Evolutionary conservation across 1,139 yeast species (phyloP), one percentile per base, ranked within the genome.

Genomic region (Hemisphaericaspora subhashii): DNA sequence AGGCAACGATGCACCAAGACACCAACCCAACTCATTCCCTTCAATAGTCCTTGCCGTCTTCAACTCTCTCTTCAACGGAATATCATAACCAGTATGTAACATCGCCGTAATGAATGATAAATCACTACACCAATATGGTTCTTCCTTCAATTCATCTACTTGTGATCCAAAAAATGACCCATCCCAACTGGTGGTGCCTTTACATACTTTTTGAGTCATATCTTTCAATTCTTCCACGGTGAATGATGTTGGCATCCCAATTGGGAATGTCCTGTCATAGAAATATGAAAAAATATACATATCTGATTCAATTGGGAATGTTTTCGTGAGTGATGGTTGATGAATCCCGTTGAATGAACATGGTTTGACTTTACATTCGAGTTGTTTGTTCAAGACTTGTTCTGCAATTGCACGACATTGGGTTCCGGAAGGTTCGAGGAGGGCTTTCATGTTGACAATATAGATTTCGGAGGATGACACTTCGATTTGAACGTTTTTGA

Each of bases 291-390:
- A 89, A 27, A 90, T 82, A 63, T 74, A 92, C 77, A 92, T 77
- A 54, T 90, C 97, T 30, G 80, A 77, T 33, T 79, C 64, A 38
- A 69, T 72, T 41, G 78, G 74, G 73, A 92, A 90, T 11, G 95
- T 79, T 48, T 74, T 80, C 33, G 81, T 79, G 52, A 92, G 72
- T 3, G 95, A 84, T 5, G 99, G 99, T 68, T 92, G 98, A 60
- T 92, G 95, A 38, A 89, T 84, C 54, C 99, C 98, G 57, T 90
- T 88, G 75, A 92, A 92, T 2, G 98, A 87, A 64, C 99, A 92
- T 37, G 98, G 95, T 45, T 79, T 77, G 31, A 72, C 57, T 2
- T 68, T 59, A 71, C 99, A 92, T 45, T 74, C 79, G 11, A 77
- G 74, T 29, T 89, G 96, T 66, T 90, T 90, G 64, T 87, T 85